phyloP scores from a whole-genome alignment of 805 yeast species.

The Nakazawaea populi region DNA sequence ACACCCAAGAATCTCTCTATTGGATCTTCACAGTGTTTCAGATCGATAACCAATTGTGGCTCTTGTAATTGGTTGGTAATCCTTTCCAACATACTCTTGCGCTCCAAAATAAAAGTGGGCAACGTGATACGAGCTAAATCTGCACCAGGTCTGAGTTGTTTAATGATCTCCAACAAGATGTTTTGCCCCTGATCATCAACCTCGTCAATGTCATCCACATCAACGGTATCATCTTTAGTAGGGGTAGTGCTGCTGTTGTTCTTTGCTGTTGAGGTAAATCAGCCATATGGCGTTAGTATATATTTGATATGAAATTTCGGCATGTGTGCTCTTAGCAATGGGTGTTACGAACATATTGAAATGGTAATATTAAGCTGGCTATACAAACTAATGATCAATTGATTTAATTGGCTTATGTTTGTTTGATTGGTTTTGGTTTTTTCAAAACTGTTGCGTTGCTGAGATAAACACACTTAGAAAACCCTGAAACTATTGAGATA shows the following conservation, averaged over 20 bases:
- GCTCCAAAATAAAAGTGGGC: slow-evolving; percentile 92
- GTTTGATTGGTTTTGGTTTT: too few species aligned
- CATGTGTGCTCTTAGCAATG: too few species aligned
- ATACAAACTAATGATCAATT: too few species aligned
- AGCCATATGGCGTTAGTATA: too few species aligned
- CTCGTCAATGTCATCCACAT: slow-evolving; percentile 80
- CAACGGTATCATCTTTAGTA: slow-evolving; percentile 9
- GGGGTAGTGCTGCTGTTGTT: neutral
- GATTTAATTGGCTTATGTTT: too few species aligned
- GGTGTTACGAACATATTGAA: too few species aligned
- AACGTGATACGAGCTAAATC: slow-evolving; percentile 87
- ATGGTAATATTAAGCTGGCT: too few species aligned
- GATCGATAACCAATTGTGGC: slow-evolving; percentile 69
- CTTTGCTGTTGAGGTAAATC: neutral
- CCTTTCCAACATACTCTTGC: slow-evolving; percentile 94
- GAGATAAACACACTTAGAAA: too few species aligned
- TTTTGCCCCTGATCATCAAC: slow-evolving; percentile 87
- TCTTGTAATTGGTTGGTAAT: slow-evolving; percentile 83
- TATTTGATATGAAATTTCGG: too few species aligned
- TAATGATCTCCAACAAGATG: slow-evolving; percentile 77
- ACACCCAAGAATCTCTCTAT: slow-evolving; percentile 67
- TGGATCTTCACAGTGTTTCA: slow-evolving; percentile 54
- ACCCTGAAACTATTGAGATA: too few species aligned
- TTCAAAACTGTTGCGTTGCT: too few species aligned
- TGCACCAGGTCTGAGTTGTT: slow-evolving; percentile 89